These are phyloP conservation scores for Talaromyces wortmannii DNA, from an alignment of 495 filamentous ascomycete species.

Conservation along the genomic window DNA sequence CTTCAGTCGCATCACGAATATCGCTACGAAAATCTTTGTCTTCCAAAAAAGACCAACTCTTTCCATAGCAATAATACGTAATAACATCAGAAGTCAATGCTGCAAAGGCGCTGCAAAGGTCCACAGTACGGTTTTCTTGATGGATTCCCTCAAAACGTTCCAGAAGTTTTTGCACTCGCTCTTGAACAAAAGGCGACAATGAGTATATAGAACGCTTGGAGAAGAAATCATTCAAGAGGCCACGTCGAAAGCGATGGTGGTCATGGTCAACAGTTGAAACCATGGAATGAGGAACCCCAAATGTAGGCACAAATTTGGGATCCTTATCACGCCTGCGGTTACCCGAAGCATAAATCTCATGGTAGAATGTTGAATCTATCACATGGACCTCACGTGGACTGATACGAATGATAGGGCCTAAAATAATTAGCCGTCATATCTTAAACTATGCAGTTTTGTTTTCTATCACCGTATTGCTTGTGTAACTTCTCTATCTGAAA, in stretches of 20 bases:
- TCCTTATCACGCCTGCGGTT: slow-evolving; percentile 17
- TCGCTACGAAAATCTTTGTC: slow-evolving; percentile 14
- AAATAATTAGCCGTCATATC: too few species aligned
- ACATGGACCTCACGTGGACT: slow-evolving; percentile 22
- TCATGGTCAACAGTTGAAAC: slow-evolving; percentile 25
- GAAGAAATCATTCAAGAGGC: slow-evolving; percentile 31
- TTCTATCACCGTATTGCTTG: too few species aligned
- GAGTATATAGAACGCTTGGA: slow-evolving; percentile 24
- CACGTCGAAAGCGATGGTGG: slow-evolving; percentile 30
- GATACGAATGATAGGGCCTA: slow-evolving; percentile 24
- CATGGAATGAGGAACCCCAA: slow-evolving; percentile 7
- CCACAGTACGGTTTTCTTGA: slow-evolving; percentile 2
- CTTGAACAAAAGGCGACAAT: slow-evolving; percentile 26
- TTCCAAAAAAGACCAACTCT: slow-evolving; percentile 16
- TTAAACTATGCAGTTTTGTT: too few species aligned
- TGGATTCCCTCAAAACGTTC: not conserved
- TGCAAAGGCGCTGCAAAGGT: slow-evolving; percentile 5
- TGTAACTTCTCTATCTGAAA: too few species aligned
- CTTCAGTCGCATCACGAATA: slow-evolving; percentile 16
- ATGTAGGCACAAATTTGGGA: not conserved
- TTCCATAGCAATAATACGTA: slow-evolving; percentile 17
- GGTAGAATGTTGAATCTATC: slow-evolving; percentile 20
- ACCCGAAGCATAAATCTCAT: slow-evolving; percentile 15
- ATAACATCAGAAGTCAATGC: slow-evolving; percentile 20
- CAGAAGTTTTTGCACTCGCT: slow-evolving; percentile 16